Base-by-base conservation (phyloP, 108 stramenopile species). In the Chaetoceros muelleri region DNA sequence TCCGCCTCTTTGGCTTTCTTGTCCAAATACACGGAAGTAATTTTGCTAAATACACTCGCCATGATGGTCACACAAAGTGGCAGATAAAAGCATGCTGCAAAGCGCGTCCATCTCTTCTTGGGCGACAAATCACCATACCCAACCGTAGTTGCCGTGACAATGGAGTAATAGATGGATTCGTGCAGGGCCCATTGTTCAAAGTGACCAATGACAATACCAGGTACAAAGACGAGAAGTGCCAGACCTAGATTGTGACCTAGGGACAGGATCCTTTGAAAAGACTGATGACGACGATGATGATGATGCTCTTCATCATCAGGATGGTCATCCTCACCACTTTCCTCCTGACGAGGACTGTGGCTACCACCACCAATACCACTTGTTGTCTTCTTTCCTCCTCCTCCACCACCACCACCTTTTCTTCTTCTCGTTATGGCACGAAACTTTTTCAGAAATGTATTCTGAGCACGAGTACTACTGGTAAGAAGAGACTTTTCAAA, bases 101-200 rank as follows among this genome's bases (percentile, higher is more conserved):
- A 30, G 20, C 65, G 57, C 16, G 45, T 46, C 1, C 13, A 7
- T 22, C 18, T 20, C 3, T 18, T 46, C 17, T 26, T 3, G 2
- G 65, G 65, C 16, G 48, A 48, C 1, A 62, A 40, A 54, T 69
- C 67, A 24, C 67, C 67, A 56, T 57, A 69, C 7, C 67, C 67
- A 2, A 69, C 28, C 5, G 67, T 62, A n/a, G 30, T 40, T 24
- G 61, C 23, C 18, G 67, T 57, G 25, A 69, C 48, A n/a, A 55
- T 27, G 40, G 48, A 55, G 48, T 28, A 69, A 31, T 69, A 69
- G 2, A 69, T 1, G 0, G 67, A 55, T 10, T 62, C 29, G 54
- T 24, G 40, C 26, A 40, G 17, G 16, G 24, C 2, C 65, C 65
- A 66, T 24, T 52, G 60, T 61, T 67, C 66, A 40, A 59, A 30